Evolutionary conservation across 306 rosid species (phyloP).

Genomic region (Ormosia emarginata): DNA sequence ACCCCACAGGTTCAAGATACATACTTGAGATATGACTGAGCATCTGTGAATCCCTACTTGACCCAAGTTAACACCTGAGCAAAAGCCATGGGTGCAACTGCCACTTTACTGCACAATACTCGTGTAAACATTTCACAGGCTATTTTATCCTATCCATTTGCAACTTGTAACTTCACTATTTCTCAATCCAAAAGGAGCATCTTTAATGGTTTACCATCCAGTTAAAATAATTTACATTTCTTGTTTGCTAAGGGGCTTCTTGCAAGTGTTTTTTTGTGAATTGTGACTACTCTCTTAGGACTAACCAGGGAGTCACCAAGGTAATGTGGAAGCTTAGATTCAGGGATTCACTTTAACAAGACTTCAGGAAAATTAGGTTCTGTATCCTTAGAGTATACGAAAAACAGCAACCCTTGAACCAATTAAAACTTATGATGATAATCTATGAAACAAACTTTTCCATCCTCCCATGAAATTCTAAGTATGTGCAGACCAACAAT

Average conservation of each 20-base stretch:
- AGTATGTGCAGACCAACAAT: background rate
- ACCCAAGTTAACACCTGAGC: background rate
- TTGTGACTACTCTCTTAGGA: too few relatives aligned
- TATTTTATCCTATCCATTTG: background rate
- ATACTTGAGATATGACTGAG: background rate
- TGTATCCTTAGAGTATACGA: background rate
- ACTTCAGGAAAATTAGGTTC: background rate
- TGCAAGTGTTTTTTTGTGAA: too few relatives aligned
- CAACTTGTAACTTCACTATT: slow-evolving; percentile 3
- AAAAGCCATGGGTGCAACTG: background rate
- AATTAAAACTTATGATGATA: background rate
- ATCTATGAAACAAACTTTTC: background rate
- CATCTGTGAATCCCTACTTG: background rate
- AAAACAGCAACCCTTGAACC: slow-evolving; percentile 7
- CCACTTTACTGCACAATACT: background rate
- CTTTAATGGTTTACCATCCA: background rate
- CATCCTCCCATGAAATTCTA: slow-evolving; percentile 6
- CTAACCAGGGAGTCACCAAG: background rate
- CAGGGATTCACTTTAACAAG: slow-evolving; percentile 5
- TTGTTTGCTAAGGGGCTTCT: background rate
- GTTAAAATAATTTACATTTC: background rate
- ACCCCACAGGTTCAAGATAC: background rate
- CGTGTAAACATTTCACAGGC: background rate
- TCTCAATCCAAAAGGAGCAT: background rate
- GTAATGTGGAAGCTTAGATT: background rate